These are phyloP conservation scores for Globisporangium iwayamae DNA, from an alignment of 352 stramenopile genomes.

Conservation along the genomic window DNA sequence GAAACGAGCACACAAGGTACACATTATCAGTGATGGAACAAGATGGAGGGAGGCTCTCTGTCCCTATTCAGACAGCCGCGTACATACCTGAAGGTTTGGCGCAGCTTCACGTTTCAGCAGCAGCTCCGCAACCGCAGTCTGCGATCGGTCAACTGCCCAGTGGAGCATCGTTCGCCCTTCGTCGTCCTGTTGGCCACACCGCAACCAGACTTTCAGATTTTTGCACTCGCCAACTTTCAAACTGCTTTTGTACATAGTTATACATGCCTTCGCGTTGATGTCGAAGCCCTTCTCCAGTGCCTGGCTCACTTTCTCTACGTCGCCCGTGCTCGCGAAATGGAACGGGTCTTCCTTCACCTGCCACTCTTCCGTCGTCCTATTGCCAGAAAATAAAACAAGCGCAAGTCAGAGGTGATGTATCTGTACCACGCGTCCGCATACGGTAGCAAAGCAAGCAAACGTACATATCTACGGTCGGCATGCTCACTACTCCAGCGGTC, in stretches of 20 bases:
- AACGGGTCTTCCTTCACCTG: conserved; percentile 69
- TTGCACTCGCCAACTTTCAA: not conserved
- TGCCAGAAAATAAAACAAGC: not conserved
- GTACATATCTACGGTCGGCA: conserved; percentile 69
- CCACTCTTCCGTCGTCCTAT: conserved; percentile 74
- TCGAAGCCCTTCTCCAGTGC: conserved; percentile 38
- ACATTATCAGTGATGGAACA: not conserved
- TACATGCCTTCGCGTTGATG: conserved; percentile 40
- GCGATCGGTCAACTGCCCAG: conserved; percentile 72
- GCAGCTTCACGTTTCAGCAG: conserved; percentile 51
- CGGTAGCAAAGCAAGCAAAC: conserved; percentile 6
- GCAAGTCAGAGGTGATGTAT: not conserved
- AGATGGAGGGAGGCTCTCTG: not conserved
- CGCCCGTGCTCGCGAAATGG: conserved; percentile 66
- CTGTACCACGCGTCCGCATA: not conserved
- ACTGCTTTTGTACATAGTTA: not conserved
- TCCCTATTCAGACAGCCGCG: not conserved
- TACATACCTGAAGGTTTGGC: conserved; percentile 51
- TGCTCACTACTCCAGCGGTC: conserved; percentile 60
- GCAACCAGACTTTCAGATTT: not conserved
- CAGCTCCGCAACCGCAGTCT: conserved; percentile 45
- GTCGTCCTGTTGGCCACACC: conserved; percentile 35
- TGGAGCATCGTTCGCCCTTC: conserved; percentile 81
- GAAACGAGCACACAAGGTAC: conserved; percentile 1
- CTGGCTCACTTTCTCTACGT: conserved; percentile 45